Evolutionary conservation across 2,329 filamentous ascomycete genomes (phyloP).

Genomic region (Xenoacremonium recifei): DNA sequence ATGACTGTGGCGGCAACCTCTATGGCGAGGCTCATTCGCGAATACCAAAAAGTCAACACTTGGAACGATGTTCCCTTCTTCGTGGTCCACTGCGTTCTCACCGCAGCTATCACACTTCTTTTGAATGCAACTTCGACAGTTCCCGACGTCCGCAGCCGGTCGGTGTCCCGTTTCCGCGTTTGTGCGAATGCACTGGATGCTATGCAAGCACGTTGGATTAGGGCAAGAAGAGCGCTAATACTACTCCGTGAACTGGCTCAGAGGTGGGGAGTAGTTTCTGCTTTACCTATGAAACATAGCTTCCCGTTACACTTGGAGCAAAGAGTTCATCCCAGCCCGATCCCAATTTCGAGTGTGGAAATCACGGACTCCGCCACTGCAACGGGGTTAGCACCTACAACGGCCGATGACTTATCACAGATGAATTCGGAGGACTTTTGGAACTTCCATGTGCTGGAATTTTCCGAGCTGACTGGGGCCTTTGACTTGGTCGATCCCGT

Average conservation of each 20-base stretch:
- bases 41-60: background rate
- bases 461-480: too few species aligned
- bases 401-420: too few species aligned
- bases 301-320: too few species aligned
- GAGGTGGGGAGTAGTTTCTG: background rate
- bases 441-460: too few species aligned
- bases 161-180: background rate
- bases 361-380: too few species aligned
- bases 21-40: background rate
- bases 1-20: background rate
- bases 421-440: too few species aligned
- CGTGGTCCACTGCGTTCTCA: slow-evolving; percentile 1
- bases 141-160: background rate
- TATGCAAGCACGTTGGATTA: background rate
- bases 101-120: slow-evolving; percentile 2
- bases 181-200: background rate
- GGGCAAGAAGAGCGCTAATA: background rate
- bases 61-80: slow-evolving; percentile 1
- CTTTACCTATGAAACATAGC: slow-evolving; percentile 4
- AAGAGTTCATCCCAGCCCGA: too few species aligned
- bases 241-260: background rate
- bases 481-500: too few species aligned
- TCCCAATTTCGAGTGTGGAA: too few species aligned
- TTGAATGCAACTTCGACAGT: background rate
- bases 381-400: too few species aligned